A percentile compares a stretch with the other conserved stretches of the same genome.
These are phyloP conservation scores for Penicillium olsonii DNA, from an alignment of 2,329 filamentous ascomycete species.

Conservation along the genomic window DNA sequence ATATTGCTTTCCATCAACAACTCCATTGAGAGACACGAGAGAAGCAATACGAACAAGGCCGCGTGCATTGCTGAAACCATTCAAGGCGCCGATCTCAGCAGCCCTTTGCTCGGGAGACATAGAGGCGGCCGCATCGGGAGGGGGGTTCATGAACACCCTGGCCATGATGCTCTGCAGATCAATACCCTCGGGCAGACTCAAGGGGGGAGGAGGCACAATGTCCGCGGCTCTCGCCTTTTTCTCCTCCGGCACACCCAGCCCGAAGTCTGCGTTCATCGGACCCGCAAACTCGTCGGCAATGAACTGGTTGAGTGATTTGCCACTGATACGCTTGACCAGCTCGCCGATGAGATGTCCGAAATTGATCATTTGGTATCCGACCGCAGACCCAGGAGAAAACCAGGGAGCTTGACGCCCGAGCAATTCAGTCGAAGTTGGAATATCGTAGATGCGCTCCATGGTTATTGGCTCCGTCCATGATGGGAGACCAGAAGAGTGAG, in stretches of 20 bases:
- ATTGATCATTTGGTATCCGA: constrained; percentile 39
- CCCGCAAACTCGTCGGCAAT: constrained; percentile 45
- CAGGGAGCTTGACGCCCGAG: constrained; percentile 43
- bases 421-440: constrained; percentile 23
- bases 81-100: constrained; percentile 45
- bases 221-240: constrained; percentile 46
- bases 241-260: constrained; percentile 45
- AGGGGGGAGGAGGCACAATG: constrained; percentile 32
- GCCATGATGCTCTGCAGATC: constrained; percentile 30
- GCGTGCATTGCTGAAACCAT: constrained; percentile 51
- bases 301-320: constrained; percentile 48
- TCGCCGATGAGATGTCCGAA: constrained; percentile 49
- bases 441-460: constrained; percentile 36
- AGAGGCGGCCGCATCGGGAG: constrained; percentile 19
- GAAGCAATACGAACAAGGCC: constrained; percentile 47
- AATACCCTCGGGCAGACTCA: constrained; percentile 8
- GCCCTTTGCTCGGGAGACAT: constrained; percentile 38
- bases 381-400: constrained; percentile 44
- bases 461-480: constrained; percentile 33
- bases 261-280: constrained; percentile 50
- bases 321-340: constrained; percentile 44
- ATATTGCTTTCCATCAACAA: constrained; percentile 36
- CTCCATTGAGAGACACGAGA: constrained; percentile 36
- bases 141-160: constrained; percentile 34
- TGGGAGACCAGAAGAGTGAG: constrained; percentile 21